Evolutionary conservation across 2,329 filamentous ascomycete species (phyloP).

Genomic region (Sclerotinia borealis): DNA sequence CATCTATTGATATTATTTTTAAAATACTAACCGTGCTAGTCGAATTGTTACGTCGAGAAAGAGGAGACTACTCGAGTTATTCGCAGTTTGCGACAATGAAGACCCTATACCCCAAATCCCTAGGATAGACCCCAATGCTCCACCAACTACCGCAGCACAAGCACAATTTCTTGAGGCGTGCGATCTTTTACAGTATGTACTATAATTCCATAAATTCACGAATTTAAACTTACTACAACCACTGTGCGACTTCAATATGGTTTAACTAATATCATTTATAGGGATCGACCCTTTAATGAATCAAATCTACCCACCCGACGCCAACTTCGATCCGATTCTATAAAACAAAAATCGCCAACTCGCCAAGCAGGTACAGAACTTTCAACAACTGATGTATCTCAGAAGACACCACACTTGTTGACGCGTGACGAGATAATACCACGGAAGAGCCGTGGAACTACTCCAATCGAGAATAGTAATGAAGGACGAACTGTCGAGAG

Average conservation of each 20-base stretch:
- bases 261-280: slow-evolving; percentile 31
- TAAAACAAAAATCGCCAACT: slow-evolving; percentile 36
- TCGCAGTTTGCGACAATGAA: slow-evolving; percentile 67
- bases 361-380: slow-evolving; percentile 23
- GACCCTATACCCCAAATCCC: slow-evolving; percentile 52
- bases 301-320: slow-evolving; percentile 46
- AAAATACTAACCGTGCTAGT: slow-evolving; percentile 39
- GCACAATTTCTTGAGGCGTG: slow-evolving; percentile 49
- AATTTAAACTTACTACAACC: background rate
- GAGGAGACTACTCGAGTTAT: slow-evolving; percentile 85
- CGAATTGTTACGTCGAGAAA: slow-evolving; percentile 78
- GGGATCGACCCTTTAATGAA: slow-evolving; percentile 46
- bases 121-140: slow-evolving; percentile 52
- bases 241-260: background rate
- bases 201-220: background rate
- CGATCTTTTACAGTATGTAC: slow-evolving; percentile 55
- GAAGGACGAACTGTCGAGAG: slow-evolving; percentile 14
- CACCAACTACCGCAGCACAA: slow-evolving; percentile 46
- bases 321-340: slow-evolving; percentile 39
- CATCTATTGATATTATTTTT: slow-evolving; percentile 23
- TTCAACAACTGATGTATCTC: slow-evolving; percentile 15
- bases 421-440: slow-evolving; percentile 25
- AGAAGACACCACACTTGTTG: slow-evolving; percentile 20
- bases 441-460: slow-evolving; percentile 25
- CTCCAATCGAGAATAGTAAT: slow-evolving; percentile 23